Percentiles rank a stretch among this genome's conserved stretches.
Conservation (phyloP, 768 basidiomycete genomes). For the Hypsizygus marmoreus region DNA sequence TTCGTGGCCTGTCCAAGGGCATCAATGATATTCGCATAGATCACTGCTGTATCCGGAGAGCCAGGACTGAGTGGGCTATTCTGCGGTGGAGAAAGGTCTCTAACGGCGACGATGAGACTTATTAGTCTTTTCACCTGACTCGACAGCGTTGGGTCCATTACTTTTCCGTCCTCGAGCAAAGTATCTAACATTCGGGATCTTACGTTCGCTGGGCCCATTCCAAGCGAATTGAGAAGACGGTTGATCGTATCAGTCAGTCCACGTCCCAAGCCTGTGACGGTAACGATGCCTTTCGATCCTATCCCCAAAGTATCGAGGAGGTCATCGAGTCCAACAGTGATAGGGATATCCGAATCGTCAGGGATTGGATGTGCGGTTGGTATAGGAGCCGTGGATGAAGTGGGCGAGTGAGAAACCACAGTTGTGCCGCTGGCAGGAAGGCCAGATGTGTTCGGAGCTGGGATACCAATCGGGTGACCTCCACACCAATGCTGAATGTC, state of each 20-base stretch:
- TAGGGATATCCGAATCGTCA: conserved; percentile 5
- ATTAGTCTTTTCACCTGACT: conserved; percentile 19
- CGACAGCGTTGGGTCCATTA: conserved; percentile 18
- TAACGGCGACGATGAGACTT: conserved; percentile 20
- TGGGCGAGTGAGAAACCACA: too few relatives aligned
- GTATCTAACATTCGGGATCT: background rate
- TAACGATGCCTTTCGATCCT: conserved; percentile 7
- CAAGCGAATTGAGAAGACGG: conserved; percentile 4
- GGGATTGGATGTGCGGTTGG: background rate
- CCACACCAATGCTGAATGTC: conserved; percentile 17
- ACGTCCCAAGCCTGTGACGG: background rate
- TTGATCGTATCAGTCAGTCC: conserved; percentile 6
- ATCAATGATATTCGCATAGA: conserved; percentile 9
- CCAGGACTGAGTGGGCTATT: background rate
- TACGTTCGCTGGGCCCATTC: conserved; percentile 10
- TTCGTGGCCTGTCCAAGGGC: conserved; percentile 16
- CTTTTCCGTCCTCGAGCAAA: background rate
- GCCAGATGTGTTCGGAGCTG: conserved; percentile 1
- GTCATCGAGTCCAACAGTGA: conserved; percentile 13
- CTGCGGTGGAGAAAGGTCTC: conserved; percentile 4
- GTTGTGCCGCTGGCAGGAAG: too few relatives aligned
- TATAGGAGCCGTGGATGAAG: background rate
- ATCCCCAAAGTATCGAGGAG: conserved; percentile 7
- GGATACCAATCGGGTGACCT: conserved; percentile 8
- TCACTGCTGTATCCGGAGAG: background rate